Conservation (phyloP, 1,284 basidiomycete genomes). For the Ganoderma leucocontextum region DNA sequence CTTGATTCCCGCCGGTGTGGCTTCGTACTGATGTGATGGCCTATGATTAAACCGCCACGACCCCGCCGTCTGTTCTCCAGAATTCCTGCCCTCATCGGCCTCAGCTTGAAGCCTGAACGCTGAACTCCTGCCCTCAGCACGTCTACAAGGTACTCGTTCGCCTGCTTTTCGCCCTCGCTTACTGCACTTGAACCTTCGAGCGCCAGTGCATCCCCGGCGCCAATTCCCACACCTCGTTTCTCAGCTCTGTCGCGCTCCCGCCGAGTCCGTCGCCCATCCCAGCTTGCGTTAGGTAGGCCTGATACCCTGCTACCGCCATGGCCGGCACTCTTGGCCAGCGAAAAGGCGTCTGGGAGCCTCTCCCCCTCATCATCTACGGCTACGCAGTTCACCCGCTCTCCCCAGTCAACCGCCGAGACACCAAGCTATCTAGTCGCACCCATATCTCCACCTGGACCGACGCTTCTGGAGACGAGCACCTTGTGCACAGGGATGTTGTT, state of each 20-base stretch:
- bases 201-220: slow-evolving; percentile 4
- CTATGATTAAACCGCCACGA: slow-evolving; percentile 16
- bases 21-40: slow-evolving; percentile 27
- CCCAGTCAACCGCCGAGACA: slow-evolving; percentile 72
- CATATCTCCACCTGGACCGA: slow-evolving; percentile 77
- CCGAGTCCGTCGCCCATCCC: slow-evolving; percentile 8
- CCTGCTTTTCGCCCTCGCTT: neutral
- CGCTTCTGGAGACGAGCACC: slow-evolving; percentile 69
- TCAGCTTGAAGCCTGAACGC: neutral
- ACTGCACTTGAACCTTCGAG: neutral
- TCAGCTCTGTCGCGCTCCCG: slow-evolving; percentile 8
- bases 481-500: slow-evolving; percentile 78
- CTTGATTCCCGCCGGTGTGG: slow-evolving; percentile 14
- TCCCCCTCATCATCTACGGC: slow-evolving; percentile 83
- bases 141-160: neutral
- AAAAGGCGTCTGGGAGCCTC: slow-evolving; percentile 76
- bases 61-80: neutral
- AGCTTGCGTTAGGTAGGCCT: slow-evolving; percentile 13
- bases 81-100: slow-evolving; percentile 3
- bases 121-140: neutral
- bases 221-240: slow-evolving; percentile 8
- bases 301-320: slow-evolving; percentile 29
- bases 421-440: slow-evolving; percentile 66
- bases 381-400: slow-evolving; percentile 83
- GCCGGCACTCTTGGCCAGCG: slow-evolving; percentile 32